Evolutionary conservation across 345 rosid genomes (phyloP).

Genomic region (Acer saccharum): DNA sequence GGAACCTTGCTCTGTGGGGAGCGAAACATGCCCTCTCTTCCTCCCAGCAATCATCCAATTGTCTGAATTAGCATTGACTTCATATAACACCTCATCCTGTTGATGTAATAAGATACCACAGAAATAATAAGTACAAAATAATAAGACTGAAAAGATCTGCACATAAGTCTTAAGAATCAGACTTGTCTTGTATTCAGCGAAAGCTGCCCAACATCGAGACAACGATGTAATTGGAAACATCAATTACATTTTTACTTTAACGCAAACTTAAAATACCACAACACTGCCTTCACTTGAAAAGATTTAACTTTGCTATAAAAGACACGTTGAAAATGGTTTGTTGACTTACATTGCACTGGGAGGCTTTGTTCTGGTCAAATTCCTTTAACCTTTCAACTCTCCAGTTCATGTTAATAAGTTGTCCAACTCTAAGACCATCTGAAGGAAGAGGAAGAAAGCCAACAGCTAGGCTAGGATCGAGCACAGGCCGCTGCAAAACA

Average conservation of each 20-base stretch:
- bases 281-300: not conserved
- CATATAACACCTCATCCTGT: slow-evolving; percentile 84
- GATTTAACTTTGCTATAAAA: not conserved
- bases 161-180: slow-evolving; percentile 2
- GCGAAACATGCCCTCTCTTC: slow-evolving; percentile 83
- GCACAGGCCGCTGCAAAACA: slow-evolving; percentile 82
- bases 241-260: not conserved
- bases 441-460: slow-evolving; percentile 90
- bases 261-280: not conserved
- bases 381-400: slow-evolving; percentile 86
- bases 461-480: slow-evolving; percentile 89
- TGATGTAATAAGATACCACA: not conserved
- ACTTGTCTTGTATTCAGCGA: not conserved
- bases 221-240: not conserved
- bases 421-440: slow-evolving; percentile 83
- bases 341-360: slow-evolving; percentile 50
- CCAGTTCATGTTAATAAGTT: slow-evolving; percentile 85
- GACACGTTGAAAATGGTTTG: not conserved
- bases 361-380: slow-evolving; percentile 41
- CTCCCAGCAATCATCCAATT: slow-evolving; percentile 99
- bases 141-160: not conserved
- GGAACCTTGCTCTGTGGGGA: slow-evolving; percentile 70
- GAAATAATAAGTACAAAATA: slow-evolving; percentile 11
- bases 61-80: slow-evolving; percentile 71
- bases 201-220: not conserved